These are phyloP conservation scores for Podospora appendiculata DNA, from an alignment of 495 filamentous ascomycete genomes.

Conservation along the genomic window DNA sequence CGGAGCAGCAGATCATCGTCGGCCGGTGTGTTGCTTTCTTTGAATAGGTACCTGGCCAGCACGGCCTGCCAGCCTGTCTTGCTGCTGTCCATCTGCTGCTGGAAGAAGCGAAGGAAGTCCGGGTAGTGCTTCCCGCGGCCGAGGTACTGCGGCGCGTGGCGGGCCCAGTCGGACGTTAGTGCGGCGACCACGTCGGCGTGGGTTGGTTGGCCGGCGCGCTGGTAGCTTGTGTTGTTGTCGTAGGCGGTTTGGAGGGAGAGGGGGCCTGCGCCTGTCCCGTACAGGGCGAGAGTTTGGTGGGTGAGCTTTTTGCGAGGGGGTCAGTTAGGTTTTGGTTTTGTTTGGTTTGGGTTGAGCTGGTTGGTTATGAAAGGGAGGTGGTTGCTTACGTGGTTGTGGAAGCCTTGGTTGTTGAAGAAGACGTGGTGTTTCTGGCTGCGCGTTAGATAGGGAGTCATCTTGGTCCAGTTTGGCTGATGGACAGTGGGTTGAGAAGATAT, in stretches of 20 bases:
- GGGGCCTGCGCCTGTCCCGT: conserved; percentile 60
- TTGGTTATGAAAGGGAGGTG: conserved; percentile 4
- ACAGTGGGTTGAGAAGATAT: too few species aligned
- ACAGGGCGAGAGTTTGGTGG: conserved; percentile 70
- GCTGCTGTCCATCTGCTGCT: conserved; percentile 61
- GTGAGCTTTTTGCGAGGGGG: conserved; percentile 41
- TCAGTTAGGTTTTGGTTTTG: too few species aligned
- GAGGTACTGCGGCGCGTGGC: conserved; percentile 40
- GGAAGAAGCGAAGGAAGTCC: conserved; percentile 66
- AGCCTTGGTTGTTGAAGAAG: conserved; percentile 64
- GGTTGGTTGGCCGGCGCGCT: conserved; percentile 38
- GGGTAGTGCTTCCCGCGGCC: conserved; percentile 48
- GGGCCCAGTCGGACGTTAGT: conserved; percentile 42
- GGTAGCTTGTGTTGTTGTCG: conserved; percentile 51
- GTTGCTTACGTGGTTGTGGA: conserved; percentile 51
- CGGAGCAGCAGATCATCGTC: conserved; percentile 14
- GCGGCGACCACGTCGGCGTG: conserved; percentile 38
- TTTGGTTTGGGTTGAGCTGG: conserved; percentile 2
- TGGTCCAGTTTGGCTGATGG: too few species aligned
- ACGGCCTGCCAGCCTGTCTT: conserved; percentile 44
- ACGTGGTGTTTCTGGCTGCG: conserved; percentile 53
- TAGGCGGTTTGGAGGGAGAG: conserved; percentile 50
- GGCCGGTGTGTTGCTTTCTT: conserved; percentile 39
- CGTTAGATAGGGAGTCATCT: neutral
- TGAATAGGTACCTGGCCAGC: conserved; percentile 60